Percentiles rank a stretch among this genome's conserved stretches.
phyloP scores from a whole-genome alignment of 176 grass and related monocot genomes.

The Aechmea fasciata region DNA sequence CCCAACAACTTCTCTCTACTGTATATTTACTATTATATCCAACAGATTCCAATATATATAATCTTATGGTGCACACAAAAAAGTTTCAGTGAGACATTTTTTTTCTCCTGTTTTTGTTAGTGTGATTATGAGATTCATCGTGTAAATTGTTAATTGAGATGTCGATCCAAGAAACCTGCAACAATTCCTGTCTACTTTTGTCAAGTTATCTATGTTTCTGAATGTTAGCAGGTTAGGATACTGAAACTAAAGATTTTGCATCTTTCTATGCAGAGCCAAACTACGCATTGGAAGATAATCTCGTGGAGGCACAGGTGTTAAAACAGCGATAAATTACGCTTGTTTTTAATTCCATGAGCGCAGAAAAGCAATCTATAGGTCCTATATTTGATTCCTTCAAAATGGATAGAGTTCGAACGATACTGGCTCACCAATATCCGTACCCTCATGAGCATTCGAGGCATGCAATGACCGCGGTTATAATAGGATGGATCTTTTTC shows the following conservation, averaged over 20 bases:
- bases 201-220: too few species aligned
- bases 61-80: too few species aligned
- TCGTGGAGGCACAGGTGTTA: not conserved
- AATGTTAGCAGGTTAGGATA: too few species aligned
- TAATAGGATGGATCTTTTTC: conserved; percentile 79
- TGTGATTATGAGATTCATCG: too few species aligned
- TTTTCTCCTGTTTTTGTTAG: too few species aligned
- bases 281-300: not conserved
- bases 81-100: too few species aligned
- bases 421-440: conserved; percentile 64
- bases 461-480: conserved; percentile 77
- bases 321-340: not conserved
- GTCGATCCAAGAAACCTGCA: too few species aligned
- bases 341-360: conserved; percentile 21
- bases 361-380: conserved; percentile 37
- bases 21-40: too few species aligned
- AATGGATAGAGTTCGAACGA: conserved; percentile 84
- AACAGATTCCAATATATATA: too few species aligned
- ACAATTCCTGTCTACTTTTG: too few species aligned
- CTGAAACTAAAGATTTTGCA: not conserved
- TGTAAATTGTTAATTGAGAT: too few species aligned
- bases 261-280: not conserved
- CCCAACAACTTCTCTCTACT: too few species aligned
- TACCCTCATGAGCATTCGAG: conserved; percentile 88
- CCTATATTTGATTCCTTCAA: conserved; percentile 73